Base-by-base conservation (phyloP, 2,329 filamentous ascomycete genomes). In the Endocalyx cinctus region DNA sequence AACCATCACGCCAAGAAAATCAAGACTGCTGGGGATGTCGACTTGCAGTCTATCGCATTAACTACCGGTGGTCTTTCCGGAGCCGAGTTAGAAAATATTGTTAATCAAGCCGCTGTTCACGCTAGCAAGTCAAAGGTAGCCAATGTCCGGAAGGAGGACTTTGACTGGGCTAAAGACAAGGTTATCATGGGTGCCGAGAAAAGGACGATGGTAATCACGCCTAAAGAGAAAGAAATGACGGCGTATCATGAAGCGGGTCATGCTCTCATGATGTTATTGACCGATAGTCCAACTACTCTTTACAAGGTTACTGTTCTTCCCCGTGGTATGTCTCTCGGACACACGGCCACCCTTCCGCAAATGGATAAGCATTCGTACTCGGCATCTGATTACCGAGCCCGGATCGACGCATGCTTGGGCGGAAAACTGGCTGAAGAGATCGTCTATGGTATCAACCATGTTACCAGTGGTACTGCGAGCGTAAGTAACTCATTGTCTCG, bases 291-390 rank as follows among this genome's bases (percentile, higher is more conserved):
- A 33, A 82, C 74, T 43, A 84, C 84, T 19, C 72, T 98, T 2
- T 96, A 98, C 74, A 98, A 98, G 66, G 89, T 95, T 31, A 98
- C 92, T 1, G 94, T 98, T 50, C 83, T 98, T 51, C 89, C 92
- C 33, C 83, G 94, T 51, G 92, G 92, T 10, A 80, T 82, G 51
- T 78, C 85, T 16, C 72, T 97, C 6, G 92, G 92, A 40, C 78
- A 95, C 43, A 98, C 92, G 0, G 84, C 85, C 44, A 84, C 83
- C 59, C 71, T 98, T 16, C 89, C 89, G 0, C 84, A 92, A 55
- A 88, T 94, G 71, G 89, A 96, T 64, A 88, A 89, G 60, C 88
- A 95, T 52, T 92, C 87, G 10, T 79, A 80, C 60, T 84, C 84
- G n/a, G 87, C 88, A 49, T 78, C 79, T 35, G 86, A 98, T 55